Evolutionary conservation across 2,329 filamentous ascomycete genomes (phyloP).

Genomic region (Colletotrichum nymphaeae): DNA sequence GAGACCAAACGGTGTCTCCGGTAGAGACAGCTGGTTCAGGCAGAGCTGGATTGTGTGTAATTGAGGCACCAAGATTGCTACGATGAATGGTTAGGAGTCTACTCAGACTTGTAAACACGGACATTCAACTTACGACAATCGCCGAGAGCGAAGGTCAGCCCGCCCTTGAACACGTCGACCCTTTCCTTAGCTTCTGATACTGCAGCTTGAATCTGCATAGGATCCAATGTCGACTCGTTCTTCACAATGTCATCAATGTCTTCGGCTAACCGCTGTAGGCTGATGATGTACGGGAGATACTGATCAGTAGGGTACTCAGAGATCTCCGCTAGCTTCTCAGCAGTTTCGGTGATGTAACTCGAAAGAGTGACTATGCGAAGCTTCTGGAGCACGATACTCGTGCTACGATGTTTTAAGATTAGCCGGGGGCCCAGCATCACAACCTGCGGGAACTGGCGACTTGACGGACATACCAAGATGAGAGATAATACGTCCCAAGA

Average conservation of each 20-base stretch:
- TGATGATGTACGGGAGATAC: slow-evolving; percentile 44
- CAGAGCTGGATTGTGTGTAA: slow-evolving; percentile 44
- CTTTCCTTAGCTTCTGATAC: slow-evolving; percentile 27
- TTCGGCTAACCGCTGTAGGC: slow-evolving; percentile 44
- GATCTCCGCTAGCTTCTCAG: slow-evolving; percentile 35
- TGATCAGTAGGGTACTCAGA: slow-evolving; percentile 39
- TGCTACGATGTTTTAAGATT: slow-evolving; percentile 30
- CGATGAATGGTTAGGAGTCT: neutral
- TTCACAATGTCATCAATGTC: slow-evolving; percentile 43
- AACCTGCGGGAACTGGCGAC: no score
- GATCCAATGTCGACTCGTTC: slow-evolving; percentile 24
- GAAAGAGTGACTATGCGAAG: slow-evolving; percentile 42
- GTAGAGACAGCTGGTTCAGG: slow-evolving; percentile 43
- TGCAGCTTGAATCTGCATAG: slow-evolving; percentile 28
- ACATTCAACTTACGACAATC: slow-evolving; percentile 43
- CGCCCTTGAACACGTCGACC: slow-evolving; percentile 38
- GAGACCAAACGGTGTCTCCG: slow-evolving; percentile 42
- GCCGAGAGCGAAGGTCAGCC: slow-evolving; percentile 42
- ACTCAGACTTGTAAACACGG: fast-evolving
- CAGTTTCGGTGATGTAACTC: slow-evolving; percentile 43
- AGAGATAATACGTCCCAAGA: slow-evolving; percentile 45
- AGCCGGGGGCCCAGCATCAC: neutral
- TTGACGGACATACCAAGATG: slow-evolving; percentile 42
- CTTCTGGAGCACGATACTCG: slow-evolving; percentile 46
- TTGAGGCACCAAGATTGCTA: slow-evolving; percentile 43